Evolutionary conservation across 495 filamentous ascomycete species (phyloP).

Genomic region (Penicillium ochrochloron): DNA sequence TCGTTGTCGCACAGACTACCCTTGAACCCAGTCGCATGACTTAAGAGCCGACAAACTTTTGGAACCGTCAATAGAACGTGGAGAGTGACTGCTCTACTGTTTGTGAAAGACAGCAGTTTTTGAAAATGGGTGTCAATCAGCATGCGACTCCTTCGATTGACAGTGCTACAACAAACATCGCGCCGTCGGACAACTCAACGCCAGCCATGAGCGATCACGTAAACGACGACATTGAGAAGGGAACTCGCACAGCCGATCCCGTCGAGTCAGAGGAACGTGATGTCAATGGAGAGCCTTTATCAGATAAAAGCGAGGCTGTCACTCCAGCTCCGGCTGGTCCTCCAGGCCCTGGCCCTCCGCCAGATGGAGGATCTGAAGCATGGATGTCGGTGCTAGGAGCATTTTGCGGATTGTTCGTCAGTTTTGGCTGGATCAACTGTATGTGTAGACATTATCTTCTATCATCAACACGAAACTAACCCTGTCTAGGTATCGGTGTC

Average conservation of each 20-base stretch:
- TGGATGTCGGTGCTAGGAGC: slow-evolving; percentile 69
- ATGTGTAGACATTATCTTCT: slow-evolving; percentile 12
- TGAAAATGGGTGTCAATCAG: slow-evolving; percentile 37
- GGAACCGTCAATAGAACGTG: neutral
- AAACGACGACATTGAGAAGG: slow-evolving; percentile 34
- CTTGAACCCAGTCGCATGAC: slow-evolving; percentile 7
- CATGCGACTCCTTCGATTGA: slow-evolving; percentile 17
- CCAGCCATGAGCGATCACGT: slow-evolving; percentile 24
- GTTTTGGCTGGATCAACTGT: slow-evolving; percentile 68
- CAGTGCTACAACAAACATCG: slow-evolving; percentile 17
- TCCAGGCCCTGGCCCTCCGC: slow-evolving; percentile 48
- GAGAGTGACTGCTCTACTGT: neutral
- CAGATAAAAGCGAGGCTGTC: slow-evolving; percentile 28
- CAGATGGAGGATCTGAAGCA: slow-evolving; percentile 69
- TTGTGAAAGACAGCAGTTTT: neutral
- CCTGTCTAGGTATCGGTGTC: slow-evolving; percentile 57
- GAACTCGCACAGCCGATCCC: slow-evolving; percentile 13
- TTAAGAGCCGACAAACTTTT: neutral
- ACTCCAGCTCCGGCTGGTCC: slow-evolving; percentile 35
- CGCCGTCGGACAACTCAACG: slow-evolving; percentile 21
- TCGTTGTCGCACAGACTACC: neutral
- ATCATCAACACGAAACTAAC: neutral
- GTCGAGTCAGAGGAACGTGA: slow-evolving; percentile 18
- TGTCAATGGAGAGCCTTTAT: slow-evolving; percentile 7
- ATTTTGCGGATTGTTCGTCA: slow-evolving; percentile 66